phyloP scores from a whole-genome alignment of 352 stramenopile species.

The Globisporangium radiosum region DNA sequence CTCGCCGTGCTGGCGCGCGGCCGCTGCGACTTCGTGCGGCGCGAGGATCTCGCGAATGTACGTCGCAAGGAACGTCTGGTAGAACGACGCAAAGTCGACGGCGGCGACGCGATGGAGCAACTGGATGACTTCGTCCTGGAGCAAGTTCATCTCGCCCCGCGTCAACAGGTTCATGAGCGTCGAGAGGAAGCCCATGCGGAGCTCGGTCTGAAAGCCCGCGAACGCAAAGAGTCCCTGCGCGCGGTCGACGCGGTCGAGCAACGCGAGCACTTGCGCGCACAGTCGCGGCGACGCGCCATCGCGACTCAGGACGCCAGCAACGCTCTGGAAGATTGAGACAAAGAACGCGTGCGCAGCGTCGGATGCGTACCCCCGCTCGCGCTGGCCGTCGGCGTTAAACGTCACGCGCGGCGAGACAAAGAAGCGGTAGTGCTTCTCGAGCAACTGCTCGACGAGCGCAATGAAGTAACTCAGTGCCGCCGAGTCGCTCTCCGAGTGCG shows the following conservation, averaged over 20 bases:
- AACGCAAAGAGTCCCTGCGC: constrained; percentile 64
- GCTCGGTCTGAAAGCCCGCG: constrained; percentile 58
- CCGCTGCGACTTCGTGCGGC: constrained; percentile 37
- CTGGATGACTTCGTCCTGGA: constrained; percentile 69
- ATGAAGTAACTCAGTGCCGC: constrained; percentile 69
- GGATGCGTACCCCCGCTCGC: constrained; percentile 51
- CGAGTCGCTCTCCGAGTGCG: constrained; percentile 58
- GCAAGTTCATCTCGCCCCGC: constrained; percentile 70
- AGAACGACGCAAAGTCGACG: constrained; percentile 76
- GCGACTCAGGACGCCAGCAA: constrained; percentile 53
- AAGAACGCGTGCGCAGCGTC: constrained; percentile 72
- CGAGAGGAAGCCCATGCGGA: constrained; percentile 69
- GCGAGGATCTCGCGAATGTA: constrained; percentile 69
- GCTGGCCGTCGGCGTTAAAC: constrained; percentile 39
- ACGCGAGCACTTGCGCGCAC: constrained; percentile 63
- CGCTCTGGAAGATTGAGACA: constrained; percentile 67
- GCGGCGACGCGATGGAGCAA: constrained; percentile 61
- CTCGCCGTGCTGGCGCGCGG: constrained; percentile 40
- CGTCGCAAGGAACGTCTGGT: constrained; percentile 49
- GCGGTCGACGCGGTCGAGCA: constrained; percentile 63
- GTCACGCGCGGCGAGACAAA: constrained; percentile 51
- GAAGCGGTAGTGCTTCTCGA: constrained; percentile 80
- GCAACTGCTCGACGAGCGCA: constrained; percentile 57
- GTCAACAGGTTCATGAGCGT: constrained; percentile 77
- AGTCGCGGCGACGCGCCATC: constrained; percentile 52